Conservation (phyloP, 2,329 filamentous ascomycete species). For the Aureobasidium musti region DNA sequence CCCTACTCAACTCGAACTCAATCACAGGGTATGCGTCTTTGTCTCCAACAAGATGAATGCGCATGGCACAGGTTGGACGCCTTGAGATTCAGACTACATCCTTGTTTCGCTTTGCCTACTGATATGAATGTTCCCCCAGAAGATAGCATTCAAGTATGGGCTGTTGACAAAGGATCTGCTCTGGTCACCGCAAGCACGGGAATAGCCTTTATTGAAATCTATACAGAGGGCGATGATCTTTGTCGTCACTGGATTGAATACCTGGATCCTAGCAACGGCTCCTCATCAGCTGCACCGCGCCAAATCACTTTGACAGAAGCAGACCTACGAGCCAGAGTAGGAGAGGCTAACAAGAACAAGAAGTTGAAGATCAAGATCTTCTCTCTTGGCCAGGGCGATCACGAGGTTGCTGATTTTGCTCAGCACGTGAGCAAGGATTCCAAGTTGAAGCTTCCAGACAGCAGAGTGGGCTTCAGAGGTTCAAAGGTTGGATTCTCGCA, state of each 20-base stretch:
- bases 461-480: conserved; percentile 73
- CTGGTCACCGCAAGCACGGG: conserved; percentile 78
- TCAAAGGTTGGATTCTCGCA: conserved; percentile 71
- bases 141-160: conserved; percentile 81
- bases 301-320: conserved; percentile 74
- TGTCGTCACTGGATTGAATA: conserved; percentile 85
- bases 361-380: conserved; percentile 70
- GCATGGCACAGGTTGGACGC: conserved; percentile 88
- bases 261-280: conserved; percentile 60
- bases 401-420: conserved; percentile 76
- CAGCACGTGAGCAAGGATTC: conserved; percentile 69
- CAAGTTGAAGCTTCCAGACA: conserved; percentile 72
- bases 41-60: conserved; percentile 78
- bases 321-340: conserved; percentile 70
- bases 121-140: conserved; percentile 66
- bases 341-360: conserved; percentile 71
- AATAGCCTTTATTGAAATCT: conserved; percentile 83
- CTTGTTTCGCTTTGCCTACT: conserved; percentile 80
- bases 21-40: conserved; percentile 72
- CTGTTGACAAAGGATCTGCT: conserved; percentile 74
- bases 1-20: conserved; percentile 85
- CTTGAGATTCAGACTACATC: conserved; percentile 85
- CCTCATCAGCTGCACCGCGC: conserved; percentile 60
- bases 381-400: conserved; percentile 71
- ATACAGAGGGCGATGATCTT: conserved; percentile 73